These are phyloP conservation scores for Hemisphaericaspora xylofermentans DNA, from an alignment of 1,139 yeast genomes.

Conservation along the genomic window DNA sequence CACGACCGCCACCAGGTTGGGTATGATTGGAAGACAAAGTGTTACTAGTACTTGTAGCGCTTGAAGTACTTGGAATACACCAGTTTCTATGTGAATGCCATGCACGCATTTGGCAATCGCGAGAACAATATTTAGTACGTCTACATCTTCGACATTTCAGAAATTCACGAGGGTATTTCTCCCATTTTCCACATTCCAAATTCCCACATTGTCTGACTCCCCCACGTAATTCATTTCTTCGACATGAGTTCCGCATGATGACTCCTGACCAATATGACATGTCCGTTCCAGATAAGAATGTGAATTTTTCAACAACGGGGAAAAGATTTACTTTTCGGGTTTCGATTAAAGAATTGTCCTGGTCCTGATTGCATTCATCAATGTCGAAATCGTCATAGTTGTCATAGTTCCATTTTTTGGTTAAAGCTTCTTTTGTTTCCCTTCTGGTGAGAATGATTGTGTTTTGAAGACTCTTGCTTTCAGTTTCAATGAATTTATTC, in stretches of 20 bases:
- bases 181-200: constrained; percentile 96
- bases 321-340: constrained; percentile 68
- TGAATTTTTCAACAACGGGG: constrained; percentile 89
- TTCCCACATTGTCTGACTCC: constrained; percentile 96
- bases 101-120: constrained; percentile 87
- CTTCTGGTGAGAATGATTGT: constrained; percentile 34
- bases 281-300: constrained; percentile 70
- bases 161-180: constrained; percentile 81
- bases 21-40: constrained; percentile 3
- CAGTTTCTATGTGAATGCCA: constrained; percentile 94
- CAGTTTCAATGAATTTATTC: constrained; percentile 32
- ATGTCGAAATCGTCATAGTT: constrained; percentile 55
- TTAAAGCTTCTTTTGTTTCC: constrained; percentile 32
- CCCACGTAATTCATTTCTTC: constrained; percentile 81
- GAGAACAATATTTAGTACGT: constrained; percentile 90
- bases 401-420: constrained; percentile 53
- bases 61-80: constrained; percentile 61
- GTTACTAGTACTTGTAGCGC: constrained; percentile 9
- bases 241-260: constrained; percentile 91
- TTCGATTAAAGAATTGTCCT: constrained; percentile 50
- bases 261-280: constrained; percentile 97
- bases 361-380: constrained; percentile 47
- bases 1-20: neutral
- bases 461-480: constrained; percentile 32
- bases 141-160: constrained; percentile 94